Evolutionary conservation across 2,329 filamentous ascomycete species (phyloP), one percentile per base, ranked within the genome.

Genomic region (Aureobasidium sp.): DNA sequence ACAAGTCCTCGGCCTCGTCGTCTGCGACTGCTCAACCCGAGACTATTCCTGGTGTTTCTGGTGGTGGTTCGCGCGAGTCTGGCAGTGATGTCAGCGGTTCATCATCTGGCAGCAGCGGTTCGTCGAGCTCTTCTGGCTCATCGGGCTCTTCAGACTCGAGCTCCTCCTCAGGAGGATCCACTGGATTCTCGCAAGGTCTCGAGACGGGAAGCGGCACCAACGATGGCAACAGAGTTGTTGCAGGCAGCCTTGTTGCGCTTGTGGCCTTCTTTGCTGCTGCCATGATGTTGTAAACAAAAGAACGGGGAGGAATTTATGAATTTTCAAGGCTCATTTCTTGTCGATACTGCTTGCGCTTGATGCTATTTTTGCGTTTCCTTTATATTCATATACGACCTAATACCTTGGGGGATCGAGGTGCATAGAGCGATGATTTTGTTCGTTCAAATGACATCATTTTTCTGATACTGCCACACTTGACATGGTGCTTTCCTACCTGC

Each of bases 31-130:
- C 59, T 12, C 55, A 65, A 22, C 64, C 65, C 12, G 75, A 80
- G 62, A 81, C 79, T 51, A 78, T 86, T 29, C 84, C 84, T 29
- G 84, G 83, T 72, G 75, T 84, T 31, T 79, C 77, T 51, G 81
- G 81, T 47, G 71, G 75, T 31, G 79, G 80, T 22, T 76, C 78
- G 44, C 77, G 78, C 62, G 74, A 66, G 66, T 67, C 56, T 58
- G 45, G 45, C 15, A 65, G 64, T 62, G 65, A 62, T 41, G 63
- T 62, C 45, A 63, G 58, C n/a, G 62, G 61, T 31, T 61, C 62
- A 6, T 64, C 63, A 8, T 51, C 56, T 42, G 49, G 52, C 37
- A 63, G 52, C 44, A 59, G 57, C 11, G 64, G 62, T 29, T 55
- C 65, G 49, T 62, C 65, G 41, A 63, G 68, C 56, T 64, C 66